Evolutionary conservation across 2,329 filamentous ascomycete genomes (phyloP).

Genomic region (Cladosporium halotolerans): DNA sequence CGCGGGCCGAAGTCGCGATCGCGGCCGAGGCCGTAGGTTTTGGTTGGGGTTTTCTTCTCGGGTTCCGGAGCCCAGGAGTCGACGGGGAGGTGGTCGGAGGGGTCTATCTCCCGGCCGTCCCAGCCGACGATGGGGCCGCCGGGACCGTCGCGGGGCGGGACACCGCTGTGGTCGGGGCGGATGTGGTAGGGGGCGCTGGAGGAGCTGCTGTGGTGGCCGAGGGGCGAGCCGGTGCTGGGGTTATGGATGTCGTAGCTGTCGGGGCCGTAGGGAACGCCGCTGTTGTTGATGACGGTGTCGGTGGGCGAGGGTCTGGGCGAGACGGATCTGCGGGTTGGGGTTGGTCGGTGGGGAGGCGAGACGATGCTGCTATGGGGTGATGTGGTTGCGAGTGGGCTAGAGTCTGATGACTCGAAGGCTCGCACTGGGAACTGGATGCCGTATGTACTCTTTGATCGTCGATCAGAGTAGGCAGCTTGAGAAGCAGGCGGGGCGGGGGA

Average conservation of each 20-base stretch:
- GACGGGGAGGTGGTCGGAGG: constrained; percentile 72
- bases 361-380: constrained; percentile 14
- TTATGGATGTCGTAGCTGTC: constrained; percentile 72
- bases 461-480: constrained; percentile 15
- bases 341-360: constrained; percentile 39
- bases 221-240: constrained; percentile 33
- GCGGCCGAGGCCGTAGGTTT: constrained; percentile 30
- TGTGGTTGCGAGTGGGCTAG: constrained; percentile 36
- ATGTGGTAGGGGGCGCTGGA: constrained; percentile 18
- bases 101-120: constrained; percentile 71
- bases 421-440: constrained; percentile 28
- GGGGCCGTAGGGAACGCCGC: constrained; percentile 63
- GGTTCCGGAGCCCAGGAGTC: constrained; percentile 73
- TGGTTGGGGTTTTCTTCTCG: constrained; percentile 48
- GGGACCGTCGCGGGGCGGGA: constrained; percentile 18
- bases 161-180: constrained; percentile 21
- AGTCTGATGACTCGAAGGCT: constrained; percentile 27
- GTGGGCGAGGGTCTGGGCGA: constrained; percentile 58
- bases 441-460: constrained; percentile 22
- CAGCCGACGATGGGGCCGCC: constrained; percentile 67
- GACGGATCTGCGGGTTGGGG: constrained; percentile 62
- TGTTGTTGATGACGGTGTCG: constrained; percentile 34
- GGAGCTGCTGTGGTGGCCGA: constrained; percentile 14
- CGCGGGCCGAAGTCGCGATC: constrained; percentile 30
- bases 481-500: constrained; percentile 23